Evolutionary conservation across 805 yeast genomes (phyloP), one percentile per base, ranked within the genome.

Genomic region (Candida easanensis): DNA sequence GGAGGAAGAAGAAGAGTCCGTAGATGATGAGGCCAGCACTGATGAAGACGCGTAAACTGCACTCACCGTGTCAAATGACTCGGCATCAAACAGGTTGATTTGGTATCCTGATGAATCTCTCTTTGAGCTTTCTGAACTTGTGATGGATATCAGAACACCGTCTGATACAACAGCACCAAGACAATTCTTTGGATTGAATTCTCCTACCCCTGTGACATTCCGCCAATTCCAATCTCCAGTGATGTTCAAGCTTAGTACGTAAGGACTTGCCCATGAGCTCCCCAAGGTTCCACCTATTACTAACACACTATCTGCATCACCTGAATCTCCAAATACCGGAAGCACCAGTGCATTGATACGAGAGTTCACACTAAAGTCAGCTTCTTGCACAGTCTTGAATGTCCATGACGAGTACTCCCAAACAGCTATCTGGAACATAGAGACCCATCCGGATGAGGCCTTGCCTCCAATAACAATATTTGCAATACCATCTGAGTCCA

Each of bases 351-450:
- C 66, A 33, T 63, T 60, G 4, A 67, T 70, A 38, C 93, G 66
- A 8, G 88, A 71, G 48, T 77, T 78, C 2, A 84, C 62, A 40
- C 57, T 58, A 10, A 52, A 48, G 1, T 54, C 58, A 1, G 66
- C 54, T 48, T 61, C 52, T 31, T 62, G 51, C 1, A 67, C 64
- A 0, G 68, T 51, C 44, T 65, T 64, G 57, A 79, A 84, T 3
- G 85, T 73, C 95, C 95, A 87, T 8, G 85, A 65, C 38, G 70
- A 68, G 47, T 77, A 79, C 52, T 80, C 80, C 86, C 89, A 84
- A 2, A 82, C 61, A 0, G 93, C 91, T 16, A 84, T 64, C 61
- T 85, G 93, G 52, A 73, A 73, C 81, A 85, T 76, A 48, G 77
- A 75, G 27, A 84, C 75, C 88, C 90, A 84, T 0, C 88, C 88